Evolutionary conservation across 331 rosid genomes (phyloP).

Genomic region (Telfairia occidentalis): DNA sequence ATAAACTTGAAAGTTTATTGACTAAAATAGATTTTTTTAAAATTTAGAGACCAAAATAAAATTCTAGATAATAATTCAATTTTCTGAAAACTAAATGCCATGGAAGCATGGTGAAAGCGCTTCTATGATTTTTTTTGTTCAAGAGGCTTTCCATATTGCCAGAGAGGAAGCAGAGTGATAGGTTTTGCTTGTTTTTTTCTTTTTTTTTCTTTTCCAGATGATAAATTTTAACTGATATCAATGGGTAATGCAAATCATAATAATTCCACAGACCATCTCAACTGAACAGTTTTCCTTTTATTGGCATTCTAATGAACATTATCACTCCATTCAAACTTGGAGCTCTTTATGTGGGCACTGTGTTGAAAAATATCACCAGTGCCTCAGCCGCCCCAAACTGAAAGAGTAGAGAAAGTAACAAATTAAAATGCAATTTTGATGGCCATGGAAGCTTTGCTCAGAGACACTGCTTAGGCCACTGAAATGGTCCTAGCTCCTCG

Average conservation of each 20-base stretch:
- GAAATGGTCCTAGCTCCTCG: background rate
- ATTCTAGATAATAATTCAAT: too few species aligned
- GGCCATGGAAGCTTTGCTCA: background rate
- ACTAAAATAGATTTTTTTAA: too few species aligned
- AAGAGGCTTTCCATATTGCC: too few species aligned
- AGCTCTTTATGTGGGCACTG: constrained; percentile 1
- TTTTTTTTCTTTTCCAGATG: background rate
- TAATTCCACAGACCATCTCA: background rate
- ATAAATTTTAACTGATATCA: background rate
- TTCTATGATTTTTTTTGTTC: too few species aligned
- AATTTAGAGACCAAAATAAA: too few species aligned
- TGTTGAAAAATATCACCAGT: background rate
- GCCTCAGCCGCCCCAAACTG: background rate
- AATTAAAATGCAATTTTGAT: background rate
- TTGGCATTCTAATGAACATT: background rate
- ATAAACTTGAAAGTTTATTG: too few species aligned
- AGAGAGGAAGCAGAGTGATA: background rate
- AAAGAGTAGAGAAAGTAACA: background rate
- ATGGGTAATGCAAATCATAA: background rate
- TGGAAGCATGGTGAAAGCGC: too few species aligned
- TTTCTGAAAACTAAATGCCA: too few species aligned
- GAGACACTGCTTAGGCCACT: background rate
- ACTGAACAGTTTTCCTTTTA: background rate
- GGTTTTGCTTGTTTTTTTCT: background rate
- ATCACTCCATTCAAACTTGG: background rate